A percentile compares a stretch with the other conserved stretches of the same genome.
phyloP scores from a whole-genome alignment of 148 eudicot genomes.

The Chenopodium album region DNA sequence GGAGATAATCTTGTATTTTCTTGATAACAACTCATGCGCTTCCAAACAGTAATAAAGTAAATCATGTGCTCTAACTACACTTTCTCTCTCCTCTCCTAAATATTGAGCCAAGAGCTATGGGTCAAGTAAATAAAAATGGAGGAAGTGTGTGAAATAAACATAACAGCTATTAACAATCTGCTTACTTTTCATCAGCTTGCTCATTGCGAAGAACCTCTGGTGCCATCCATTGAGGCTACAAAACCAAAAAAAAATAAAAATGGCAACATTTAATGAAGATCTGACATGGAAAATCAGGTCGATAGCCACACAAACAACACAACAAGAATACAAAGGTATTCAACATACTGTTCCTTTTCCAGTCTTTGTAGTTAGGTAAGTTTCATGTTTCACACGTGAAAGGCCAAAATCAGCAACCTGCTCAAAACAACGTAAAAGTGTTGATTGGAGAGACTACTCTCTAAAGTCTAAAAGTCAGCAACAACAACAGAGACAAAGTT shows the following conservation, averaged over 20 bases:
- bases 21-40: no score
- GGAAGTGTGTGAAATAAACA: conserved; percentile 11
- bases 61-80: no score
- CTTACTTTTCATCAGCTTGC: conserved; percentile 93
- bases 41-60: no score
- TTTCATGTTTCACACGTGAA: conserved; percentile 88
- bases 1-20: no score
- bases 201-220: conserved; percentile 98
- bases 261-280: background rate
- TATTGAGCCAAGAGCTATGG: no score
- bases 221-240: conserved; percentile 99
- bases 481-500: background rate
- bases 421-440: conserved; percentile 7
- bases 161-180: conserved; percentile 4
- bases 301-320: conserved; percentile 3
- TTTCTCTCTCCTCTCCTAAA: no score
- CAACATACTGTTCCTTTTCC: conserved; percentile 95
- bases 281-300: background rate
- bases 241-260: background rate
- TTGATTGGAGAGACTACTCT: background rate
- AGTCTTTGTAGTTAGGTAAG: conserved; percentile 72
- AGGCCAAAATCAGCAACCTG: conserved; percentile 99
- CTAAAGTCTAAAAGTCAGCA: background rate
- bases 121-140: no score
- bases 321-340: conserved; percentile 7